Conservation (phyloP, 352 stramenopile species). For the Globisporangium polare region DNA sequence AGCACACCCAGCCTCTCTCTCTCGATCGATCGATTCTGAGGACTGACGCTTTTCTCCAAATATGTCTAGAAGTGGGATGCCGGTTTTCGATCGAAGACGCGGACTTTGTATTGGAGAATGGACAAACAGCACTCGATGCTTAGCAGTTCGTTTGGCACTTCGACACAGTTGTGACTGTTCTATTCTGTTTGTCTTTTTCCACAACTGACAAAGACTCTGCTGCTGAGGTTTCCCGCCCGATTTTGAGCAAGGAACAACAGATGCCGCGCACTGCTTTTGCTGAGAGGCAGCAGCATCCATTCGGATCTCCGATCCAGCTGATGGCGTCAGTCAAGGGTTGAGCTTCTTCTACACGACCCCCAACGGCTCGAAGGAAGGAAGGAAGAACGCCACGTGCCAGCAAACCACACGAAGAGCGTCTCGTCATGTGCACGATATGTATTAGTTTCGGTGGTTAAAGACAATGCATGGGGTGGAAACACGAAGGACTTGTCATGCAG, state of each 20-base stretch:
- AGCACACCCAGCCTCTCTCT: neutral
- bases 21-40: neutral
- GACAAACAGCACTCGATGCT: too few species aligned
- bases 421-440: conserved; percentile 3
- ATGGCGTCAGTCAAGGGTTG: neutral
- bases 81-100: too few species aligned
- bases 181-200: neutral
- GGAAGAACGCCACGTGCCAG: neutral
- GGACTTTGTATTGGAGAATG: neutral
- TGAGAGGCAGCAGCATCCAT: neutral
- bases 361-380: neutral
- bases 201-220: too few species aligned
- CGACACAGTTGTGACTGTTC: neutral
- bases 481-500: neutral
- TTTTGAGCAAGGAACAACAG: neutral
- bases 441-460: neutral
- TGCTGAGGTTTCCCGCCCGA: neutral
- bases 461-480: neutral
- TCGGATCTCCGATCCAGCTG: neutral
- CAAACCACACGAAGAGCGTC: neutral
- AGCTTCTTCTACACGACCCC: conserved; percentile 6
- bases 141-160: neutral
- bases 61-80: neutral
- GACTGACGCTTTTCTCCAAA: neutral
- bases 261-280: neutral